Evolutionary conservation across 176 grass and related monocot species (phyloP).

Genomic region (Lolium perenne): DNA sequence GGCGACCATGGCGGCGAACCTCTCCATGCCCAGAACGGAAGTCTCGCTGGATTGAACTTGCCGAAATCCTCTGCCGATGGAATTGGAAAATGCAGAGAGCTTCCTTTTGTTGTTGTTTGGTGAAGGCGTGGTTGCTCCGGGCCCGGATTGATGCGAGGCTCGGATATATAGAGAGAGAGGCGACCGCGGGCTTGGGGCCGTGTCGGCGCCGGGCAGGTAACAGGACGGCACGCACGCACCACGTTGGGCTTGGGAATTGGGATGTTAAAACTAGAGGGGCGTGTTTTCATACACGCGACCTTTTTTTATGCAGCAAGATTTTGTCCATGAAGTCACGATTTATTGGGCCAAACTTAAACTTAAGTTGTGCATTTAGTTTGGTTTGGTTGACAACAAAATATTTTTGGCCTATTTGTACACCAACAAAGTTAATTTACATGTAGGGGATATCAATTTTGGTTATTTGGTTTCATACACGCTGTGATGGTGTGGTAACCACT

Average conservation of each 20-base stretch:
- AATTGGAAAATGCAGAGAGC: not conserved
- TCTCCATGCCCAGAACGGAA: conserved; percentile 35
- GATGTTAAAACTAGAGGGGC: no score
- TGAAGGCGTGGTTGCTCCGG: not conserved
- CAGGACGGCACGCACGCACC: not conserved
- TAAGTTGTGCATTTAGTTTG: no score
- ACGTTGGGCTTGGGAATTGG: not conserved
- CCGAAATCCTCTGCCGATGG: not conserved
- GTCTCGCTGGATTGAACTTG: not conserved
- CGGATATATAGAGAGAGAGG: conserved; percentile 19
- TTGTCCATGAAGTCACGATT: no score
- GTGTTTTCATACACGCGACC: no score
- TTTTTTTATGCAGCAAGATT: no score
- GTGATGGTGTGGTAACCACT: no score
- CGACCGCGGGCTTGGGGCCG: not conserved
- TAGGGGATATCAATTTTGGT: no score
- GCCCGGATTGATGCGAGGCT: not conserved
- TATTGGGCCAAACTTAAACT: no score
- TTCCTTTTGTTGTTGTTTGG: not conserved
- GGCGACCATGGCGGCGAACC: conserved; percentile 46
- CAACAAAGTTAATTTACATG: no score
- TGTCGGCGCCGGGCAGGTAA: conserved; percentile 6
- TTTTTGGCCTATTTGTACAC: no score
- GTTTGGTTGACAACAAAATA: no score
- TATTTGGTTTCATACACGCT: no score